These are phyloP conservation scores for Hibiscus tridactylites DNA, from an alignment of 345 rosid genomes.

Conservation along the genomic window DNA sequence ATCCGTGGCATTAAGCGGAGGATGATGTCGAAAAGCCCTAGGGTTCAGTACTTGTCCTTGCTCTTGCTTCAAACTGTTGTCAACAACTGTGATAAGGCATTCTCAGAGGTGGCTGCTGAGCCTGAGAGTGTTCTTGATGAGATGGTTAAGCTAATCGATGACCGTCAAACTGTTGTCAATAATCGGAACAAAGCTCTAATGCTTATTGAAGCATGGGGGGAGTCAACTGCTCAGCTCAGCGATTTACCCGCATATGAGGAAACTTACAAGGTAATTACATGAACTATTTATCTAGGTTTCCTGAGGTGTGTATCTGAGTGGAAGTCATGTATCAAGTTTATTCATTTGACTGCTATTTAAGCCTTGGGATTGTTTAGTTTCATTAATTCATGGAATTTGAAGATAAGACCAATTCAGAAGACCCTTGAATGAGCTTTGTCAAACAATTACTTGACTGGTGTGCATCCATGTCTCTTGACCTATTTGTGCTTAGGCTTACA, in stretches of 20 bases:
- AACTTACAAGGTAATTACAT: conserved; percentile 76
- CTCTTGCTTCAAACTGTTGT: conserved; percentile 83
- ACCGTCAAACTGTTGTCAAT: conserved; percentile 86
- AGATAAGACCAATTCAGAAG: no score
- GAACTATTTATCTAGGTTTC: neutral
- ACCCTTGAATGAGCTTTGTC: no score
- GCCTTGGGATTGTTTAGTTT: neutral
- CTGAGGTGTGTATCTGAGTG: neutral
- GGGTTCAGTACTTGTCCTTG: conserved; percentile 80
- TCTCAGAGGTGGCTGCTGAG: conserved; percentile 97
- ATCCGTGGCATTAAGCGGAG: conserved; percentile 86
- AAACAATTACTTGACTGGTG: neutral
- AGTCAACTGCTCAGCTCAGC: conserved; percentile 80
- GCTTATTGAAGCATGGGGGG: conserved; percentile 96
- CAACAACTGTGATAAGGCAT: conserved; percentile 95
- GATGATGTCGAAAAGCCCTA: conserved; percentile 71
- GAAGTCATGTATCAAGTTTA: neutral
- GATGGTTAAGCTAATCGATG: conserved; percentile 92
- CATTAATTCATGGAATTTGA: neutral
- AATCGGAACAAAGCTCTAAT: conserved; percentile 84
- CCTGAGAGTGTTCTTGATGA: conserved; percentile 98
- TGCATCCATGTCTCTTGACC: neutral
- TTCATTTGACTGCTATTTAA: neutral
- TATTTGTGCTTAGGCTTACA: neutral
- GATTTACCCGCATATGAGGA: conserved; percentile 93